These are phyloP conservation scores for Kuraishia capsulata DNA, from an alignment of 805 yeast species.

Conservation along the genomic window DNA sequence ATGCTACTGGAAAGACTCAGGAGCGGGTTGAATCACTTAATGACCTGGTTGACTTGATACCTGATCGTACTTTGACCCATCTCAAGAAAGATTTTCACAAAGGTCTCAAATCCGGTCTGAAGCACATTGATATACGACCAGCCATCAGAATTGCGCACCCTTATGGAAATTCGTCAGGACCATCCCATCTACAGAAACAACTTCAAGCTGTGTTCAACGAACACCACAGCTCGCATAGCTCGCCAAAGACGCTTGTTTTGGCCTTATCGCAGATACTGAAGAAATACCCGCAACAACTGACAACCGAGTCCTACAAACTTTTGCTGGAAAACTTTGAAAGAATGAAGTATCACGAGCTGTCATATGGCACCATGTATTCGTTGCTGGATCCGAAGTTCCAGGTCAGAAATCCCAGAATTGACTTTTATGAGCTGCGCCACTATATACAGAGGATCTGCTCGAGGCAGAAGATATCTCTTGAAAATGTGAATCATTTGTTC, in stretches of 20 bases:
- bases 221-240: too few species aligned
- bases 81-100: neutral
- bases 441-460: neutral
- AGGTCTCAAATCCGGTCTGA: neutral
- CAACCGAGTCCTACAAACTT: neutral
- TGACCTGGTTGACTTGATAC: neutral
- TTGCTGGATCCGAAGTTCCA: neutral
- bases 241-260: too few species aligned
- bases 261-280: neutral
- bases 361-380: neutral
- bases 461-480: neutral
- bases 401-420: neutral
- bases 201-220: too few species aligned
- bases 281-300: neutral
- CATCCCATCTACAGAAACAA: too few species aligned
- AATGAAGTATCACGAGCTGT: neutral
- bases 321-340: neutral
- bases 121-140: too few species aligned
- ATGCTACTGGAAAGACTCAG: neutral
- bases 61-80: neutral
- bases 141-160: too few species aligned
- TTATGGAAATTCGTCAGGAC: too few species aligned
- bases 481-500: neutral
- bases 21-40: neutral
- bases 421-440: neutral